These are phyloP conservation scores for Ganoderma lingzhi DNA, from an alignment of 1,284 basidiomycete genomes.

Conservation along the genomic window DNA sequence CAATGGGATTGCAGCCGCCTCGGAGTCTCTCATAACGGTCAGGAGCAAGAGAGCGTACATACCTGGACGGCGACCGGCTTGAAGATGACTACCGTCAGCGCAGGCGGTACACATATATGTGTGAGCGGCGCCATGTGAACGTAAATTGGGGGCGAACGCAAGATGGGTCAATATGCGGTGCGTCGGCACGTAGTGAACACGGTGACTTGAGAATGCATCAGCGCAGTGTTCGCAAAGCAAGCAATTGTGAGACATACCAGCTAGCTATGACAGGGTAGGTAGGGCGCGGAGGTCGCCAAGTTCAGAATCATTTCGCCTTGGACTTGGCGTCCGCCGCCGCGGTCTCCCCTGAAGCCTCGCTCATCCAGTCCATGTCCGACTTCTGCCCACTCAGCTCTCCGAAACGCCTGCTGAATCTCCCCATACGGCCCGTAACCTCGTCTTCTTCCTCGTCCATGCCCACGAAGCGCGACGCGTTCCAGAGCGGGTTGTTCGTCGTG, in stretches of 20 bases:
- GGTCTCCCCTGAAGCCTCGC: constrained; percentile 22
- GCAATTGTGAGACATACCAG: background rate
- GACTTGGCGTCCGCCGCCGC: background rate
- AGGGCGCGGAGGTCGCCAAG: background rate
- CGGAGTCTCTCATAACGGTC: too few relatives aligned
- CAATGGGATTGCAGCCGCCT: too few relatives aligned
- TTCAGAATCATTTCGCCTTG: background rate
- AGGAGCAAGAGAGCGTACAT: too few relatives aligned
- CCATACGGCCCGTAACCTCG: constrained; percentile 77
- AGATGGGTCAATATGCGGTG: background rate
- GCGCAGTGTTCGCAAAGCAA: background rate
- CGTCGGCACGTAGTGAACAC: background rate
- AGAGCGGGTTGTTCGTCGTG: constrained; percentile 86
- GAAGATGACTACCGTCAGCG: background rate
- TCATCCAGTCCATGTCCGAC: constrained; percentile 51
- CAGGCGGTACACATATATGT: background rate
- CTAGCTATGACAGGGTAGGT: background rate
- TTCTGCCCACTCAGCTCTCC: constrained; percentile 60
- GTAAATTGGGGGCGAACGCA: background rate
- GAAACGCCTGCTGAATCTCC: constrained; percentile 82
- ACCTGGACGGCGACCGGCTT: background rate
- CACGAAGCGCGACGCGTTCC: constrained; percentile 61
- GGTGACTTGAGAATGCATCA: background rate
- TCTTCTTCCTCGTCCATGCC: constrained; percentile 69
- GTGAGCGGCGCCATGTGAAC: too few relatives aligned